Evolutionary conservation across 176 grass and related monocot species (phyloP).

Genomic region (Stipa capillata): DNA sequence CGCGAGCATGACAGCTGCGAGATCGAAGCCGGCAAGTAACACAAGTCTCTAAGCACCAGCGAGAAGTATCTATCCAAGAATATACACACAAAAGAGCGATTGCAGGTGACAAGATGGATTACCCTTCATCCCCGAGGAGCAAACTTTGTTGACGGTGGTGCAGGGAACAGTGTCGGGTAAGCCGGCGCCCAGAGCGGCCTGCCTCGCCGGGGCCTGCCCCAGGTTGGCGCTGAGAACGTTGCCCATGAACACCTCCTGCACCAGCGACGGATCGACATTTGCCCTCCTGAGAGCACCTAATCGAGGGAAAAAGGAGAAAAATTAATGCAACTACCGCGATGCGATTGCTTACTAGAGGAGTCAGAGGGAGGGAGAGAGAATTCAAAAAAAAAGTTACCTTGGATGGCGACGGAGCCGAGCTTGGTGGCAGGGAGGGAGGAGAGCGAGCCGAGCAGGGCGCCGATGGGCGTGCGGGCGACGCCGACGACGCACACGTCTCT

Average conservation of each 20-base stretch:
- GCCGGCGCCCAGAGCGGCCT: conserved; percentile 76
- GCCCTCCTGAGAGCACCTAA: conserved; percentile 70
- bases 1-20: conserved; percentile 78
- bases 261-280: conserved; percentile 54
- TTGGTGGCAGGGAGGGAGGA: conserved; percentile 81
- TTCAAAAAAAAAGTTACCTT: conserved; percentile 43
- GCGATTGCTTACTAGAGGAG: neutral
- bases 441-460: conserved; percentile 70
- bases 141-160: conserved; percentile 92
- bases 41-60: neutral
- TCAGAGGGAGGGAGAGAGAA: no score
- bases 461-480: conserved; percentile 84
- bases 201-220: conserved; percentile 86
- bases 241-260: conserved; percentile 95
- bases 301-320: neutral
- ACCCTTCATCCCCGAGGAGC: conserved; percentile 96
- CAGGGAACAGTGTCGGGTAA: conserved; percentile 80
- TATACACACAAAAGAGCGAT: no score
- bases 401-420: conserved; percentile 76
- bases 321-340: neutral
- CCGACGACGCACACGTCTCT: conserved; percentile 78
- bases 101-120: neutral
- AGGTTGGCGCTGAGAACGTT: conserved; percentile 96
- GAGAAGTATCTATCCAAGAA: neutral
- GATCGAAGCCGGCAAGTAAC: no score